Conservation (phyloP, 805 yeast species). For the Candida maris region DNA sequence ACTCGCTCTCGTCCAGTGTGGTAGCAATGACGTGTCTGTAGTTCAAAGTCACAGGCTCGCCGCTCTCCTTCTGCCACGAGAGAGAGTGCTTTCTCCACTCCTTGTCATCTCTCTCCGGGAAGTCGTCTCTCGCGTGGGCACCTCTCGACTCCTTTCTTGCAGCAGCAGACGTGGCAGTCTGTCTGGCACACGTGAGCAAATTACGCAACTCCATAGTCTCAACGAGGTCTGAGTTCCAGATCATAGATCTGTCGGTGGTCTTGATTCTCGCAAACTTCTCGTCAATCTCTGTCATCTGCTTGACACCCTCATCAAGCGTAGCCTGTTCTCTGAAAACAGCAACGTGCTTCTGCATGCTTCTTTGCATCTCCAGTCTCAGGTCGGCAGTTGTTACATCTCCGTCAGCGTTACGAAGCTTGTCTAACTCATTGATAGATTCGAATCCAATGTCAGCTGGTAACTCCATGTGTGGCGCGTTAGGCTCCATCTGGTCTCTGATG, state of each 20-base stretch:
- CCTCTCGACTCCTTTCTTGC: conserved; percentile 98
- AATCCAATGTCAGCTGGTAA: conserved; percentile 83
- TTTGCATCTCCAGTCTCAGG: conserved; percentile 90
- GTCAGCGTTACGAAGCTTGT: conserved; percentile 76
- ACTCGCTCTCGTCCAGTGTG: conserved; percentile 87
- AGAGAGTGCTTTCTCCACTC: conserved; percentile 98
- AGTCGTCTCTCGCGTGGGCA: conserved; percentile 99
- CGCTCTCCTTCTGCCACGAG: conserved; percentile 79
- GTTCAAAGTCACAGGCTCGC: conserved; percentile 67
- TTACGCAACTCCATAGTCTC: conserved; percentile 96
- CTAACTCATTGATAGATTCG: conserved; percentile 87
- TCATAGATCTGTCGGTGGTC: conserved; percentile 95
- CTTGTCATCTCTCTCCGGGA: conserved; percentile 90
- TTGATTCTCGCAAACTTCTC: conserved; percentile 68
- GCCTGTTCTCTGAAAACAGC: conserved; percentile 95
- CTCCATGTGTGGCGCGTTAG: conserved; percentile 83
- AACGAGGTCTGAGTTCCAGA: conserved; percentile 96
- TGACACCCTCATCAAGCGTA: conserved; percentile 87
- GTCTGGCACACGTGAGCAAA: conserved; percentile 94
- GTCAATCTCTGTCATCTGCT: conserved; percentile 72
- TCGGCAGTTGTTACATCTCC: conserved; percentile 85
- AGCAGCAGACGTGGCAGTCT: conserved; percentile 91
- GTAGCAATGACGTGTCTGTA: conserved; percentile 82
- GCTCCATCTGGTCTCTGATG: conserved; percentile 77
- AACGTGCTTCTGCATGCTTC: conserved; percentile 93